Evolutionary conservation across 2,329 filamentous ascomycete species (phyloP).

Genomic region (Aureobasidium melanogenum): DNA sequence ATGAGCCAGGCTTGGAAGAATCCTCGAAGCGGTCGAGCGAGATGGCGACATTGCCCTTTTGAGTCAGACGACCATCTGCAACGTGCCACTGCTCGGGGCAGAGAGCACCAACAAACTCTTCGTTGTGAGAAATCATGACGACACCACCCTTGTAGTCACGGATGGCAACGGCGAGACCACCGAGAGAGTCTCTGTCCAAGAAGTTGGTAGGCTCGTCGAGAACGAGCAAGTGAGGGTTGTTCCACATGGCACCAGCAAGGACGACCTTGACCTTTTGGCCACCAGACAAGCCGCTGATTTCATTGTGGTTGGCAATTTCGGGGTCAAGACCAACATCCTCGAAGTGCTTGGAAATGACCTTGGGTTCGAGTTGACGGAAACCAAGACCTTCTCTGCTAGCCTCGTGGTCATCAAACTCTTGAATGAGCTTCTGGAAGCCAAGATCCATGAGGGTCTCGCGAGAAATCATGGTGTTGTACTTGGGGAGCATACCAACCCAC

Average conservation of each 20-base stretch:
- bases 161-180: constrained; percentile 93
- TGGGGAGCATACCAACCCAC: constrained; percentile 82
- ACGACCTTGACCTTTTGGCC: constrained; percentile 99
- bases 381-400: constrained; percentile 96
- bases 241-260: constrained; percentile 63
- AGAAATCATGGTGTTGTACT: constrained; percentile 86
- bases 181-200: constrained; percentile 94
- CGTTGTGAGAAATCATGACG: constrained; percentile 99
- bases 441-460: constrained; percentile 80
- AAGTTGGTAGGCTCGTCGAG: constrained; percentile 99
- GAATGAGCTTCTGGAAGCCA: constrained; percentile 86
- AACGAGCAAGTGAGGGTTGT: constrained; percentile 94
- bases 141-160: constrained; percentile 97
- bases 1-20: constrained; percentile 51
- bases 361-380: constrained; percentile 86
- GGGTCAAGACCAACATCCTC: constrained; percentile 93
- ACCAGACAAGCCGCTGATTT: constrained; percentile 90
- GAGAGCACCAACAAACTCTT: constrained; percentile 93
- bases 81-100: constrained; percentile 97
- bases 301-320: constrained; percentile 97
- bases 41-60: constrained; percentile 69
- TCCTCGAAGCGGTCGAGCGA: constrained; percentile 83
- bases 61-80: constrained; percentile 74
- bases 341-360: constrained; percentile 95
- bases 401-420: constrained; percentile 98